Evolutionary conservation across 495 filamentous ascomycete species (phyloP), one percentile per base, ranked within the genome.

Genomic region (Podospora didyma): DNA sequence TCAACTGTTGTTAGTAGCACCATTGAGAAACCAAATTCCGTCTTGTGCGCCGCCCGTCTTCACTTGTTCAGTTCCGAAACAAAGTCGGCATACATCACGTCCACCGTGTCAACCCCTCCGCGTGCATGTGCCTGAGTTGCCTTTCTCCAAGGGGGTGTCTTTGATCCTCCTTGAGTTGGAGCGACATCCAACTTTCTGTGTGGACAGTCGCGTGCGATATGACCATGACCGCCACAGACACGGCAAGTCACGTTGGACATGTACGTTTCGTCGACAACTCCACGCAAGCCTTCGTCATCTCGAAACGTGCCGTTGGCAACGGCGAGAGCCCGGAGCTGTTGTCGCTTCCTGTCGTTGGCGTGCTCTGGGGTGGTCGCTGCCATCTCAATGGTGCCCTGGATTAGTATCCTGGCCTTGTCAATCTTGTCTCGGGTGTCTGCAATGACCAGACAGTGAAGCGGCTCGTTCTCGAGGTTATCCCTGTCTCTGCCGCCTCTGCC

Each of bases 171-270:
- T n/a, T n/a, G n/a, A n/a, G n/a, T n/a, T n/a, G n/a, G n/a, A n/a
- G n/a, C n/a, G n/a, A n/a, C n/a, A n/a, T n/a, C n/a, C n/a, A n/a
- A n/a, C n/a, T n/a, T n/a, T n/a, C 89, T 82, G 64, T 95, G 89
- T 24, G 89, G 87, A 79, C 92, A 96, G 75, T 66, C 63, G 9
- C 63, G 46, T 9, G 63, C 57, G 45, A 66, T 62, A 23, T 66
- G 63, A 28, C 63, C 63, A 17, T 44, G 51, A 35, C 57, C 52
- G 20, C 92, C 91, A 74, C 92, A 97, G 61, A 94, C 87, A 60
- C 91, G 90, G 77, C 92, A 96, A 69, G 96, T 96, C 72, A 96
- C 95, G 96, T 96, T 73, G 95, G 90, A 74, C 92, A 96, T 61
- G 90, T 90, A 70, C 95, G 90, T 72, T 95, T 95, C 72, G 28